phyloP scores from a whole-genome alignment of 768 basidiomycete genomes.

The Mycena filopes region DNA sequence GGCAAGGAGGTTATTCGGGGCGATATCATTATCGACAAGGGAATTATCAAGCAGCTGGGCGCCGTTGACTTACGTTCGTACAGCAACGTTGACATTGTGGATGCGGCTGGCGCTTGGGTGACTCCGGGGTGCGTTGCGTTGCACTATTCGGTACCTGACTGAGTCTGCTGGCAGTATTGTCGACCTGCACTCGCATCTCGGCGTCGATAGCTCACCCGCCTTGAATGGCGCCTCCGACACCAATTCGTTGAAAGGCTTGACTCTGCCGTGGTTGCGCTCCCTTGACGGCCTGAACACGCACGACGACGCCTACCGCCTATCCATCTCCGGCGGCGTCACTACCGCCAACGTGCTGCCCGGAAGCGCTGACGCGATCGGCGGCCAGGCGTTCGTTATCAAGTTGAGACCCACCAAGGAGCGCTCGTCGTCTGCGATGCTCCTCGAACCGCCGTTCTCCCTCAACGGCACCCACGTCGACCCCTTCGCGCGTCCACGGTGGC shows the following conservation, averaged over 20 bases:
- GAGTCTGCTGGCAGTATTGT: conserved; percentile 44
- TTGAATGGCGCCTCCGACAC: conserved; percentile 58
- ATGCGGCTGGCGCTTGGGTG: conserved; percentile 75
- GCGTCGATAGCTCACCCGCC: conserved; percentile 50
- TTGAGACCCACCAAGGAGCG: conserved; percentile 74
- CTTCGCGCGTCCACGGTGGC: conserved; percentile 56
- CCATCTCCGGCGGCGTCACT: conserved; percentile 78
- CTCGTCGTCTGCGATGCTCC: conserved; percentile 72
- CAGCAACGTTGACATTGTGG: conserved; percentile 50
- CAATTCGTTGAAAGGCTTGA: conserved; percentile 64
- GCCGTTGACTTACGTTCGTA: conserved; percentile 36
- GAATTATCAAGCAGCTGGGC: conserved; percentile 69
- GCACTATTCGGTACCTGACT: too few relatives aligned
- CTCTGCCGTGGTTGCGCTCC: conserved; percentile 73
- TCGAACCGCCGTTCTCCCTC: conserved; percentile 77
- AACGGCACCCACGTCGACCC: conserved; percentile 48
- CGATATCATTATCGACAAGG: conserved; percentile 71
- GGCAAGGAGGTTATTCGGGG: conserved; percentile 67
- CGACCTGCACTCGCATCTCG: conserved; percentile 70
- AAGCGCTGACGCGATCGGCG: conserved; percentile 71
- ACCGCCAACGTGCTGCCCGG: conserved; percentile 83
- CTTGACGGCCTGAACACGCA: conserved; percentile 83
- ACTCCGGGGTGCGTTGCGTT: conserved; percentile 61
- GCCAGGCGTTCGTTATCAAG: conserved; percentile 84
- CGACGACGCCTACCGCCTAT: conserved; percentile 66